These are phyloP conservation scores for Dalbergia oliveri DNA, from an alignment of 306 rosid species.

Conservation along the genomic window DNA sequence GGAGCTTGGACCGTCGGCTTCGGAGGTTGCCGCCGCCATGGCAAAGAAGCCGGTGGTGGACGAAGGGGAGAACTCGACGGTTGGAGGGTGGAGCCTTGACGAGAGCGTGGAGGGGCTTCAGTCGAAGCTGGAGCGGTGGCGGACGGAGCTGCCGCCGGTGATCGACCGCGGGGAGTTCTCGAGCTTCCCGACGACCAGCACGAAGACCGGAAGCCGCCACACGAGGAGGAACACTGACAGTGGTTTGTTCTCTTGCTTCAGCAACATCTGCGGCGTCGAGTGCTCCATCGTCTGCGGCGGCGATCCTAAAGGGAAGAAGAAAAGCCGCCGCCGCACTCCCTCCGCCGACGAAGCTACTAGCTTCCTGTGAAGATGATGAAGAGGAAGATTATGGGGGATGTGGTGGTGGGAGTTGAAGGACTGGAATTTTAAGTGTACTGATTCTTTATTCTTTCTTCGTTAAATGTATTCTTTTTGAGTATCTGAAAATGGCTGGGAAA, in stretches of 20 bases:
- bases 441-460: slow-evolving; percentile 1
- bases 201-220: slow-evolving; percentile 42
- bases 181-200: slow-evolving; percentile 42
- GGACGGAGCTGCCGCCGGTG: slow-evolving; percentile 78
- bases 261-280: slow-evolving; percentile 77
- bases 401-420: not conserved
- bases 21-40: slow-evolving; percentile 81
- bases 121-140: slow-evolving; percentile 85
- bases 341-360: slow-evolving; percentile 47
- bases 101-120: slow-evolving; percentile 81
- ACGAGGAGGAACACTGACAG: slow-evolving; percentile 56
- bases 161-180: slow-evolving; percentile 68
- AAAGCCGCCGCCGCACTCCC: slow-evolving; percentile 52
- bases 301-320: slow-evolving; percentile 42
- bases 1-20: slow-evolving; percentile 88
- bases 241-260: slow-evolving; percentile 86
- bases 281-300: slow-evolving; percentile 83
- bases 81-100: slow-evolving; percentile 75
- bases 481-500: not conserved
- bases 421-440: slow-evolving; percentile 34
- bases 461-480: not conserved
- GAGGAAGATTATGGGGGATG: not conserved
- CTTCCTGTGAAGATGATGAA: slow-evolving; percentile 38
- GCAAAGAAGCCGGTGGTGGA: slow-evolving; percentile 57
- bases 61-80: slow-evolving; percentile 61